Evolutionary conservation across 106 monocot genomes (phyloP).

Genomic region (Xerophyta viscosa): DNA sequence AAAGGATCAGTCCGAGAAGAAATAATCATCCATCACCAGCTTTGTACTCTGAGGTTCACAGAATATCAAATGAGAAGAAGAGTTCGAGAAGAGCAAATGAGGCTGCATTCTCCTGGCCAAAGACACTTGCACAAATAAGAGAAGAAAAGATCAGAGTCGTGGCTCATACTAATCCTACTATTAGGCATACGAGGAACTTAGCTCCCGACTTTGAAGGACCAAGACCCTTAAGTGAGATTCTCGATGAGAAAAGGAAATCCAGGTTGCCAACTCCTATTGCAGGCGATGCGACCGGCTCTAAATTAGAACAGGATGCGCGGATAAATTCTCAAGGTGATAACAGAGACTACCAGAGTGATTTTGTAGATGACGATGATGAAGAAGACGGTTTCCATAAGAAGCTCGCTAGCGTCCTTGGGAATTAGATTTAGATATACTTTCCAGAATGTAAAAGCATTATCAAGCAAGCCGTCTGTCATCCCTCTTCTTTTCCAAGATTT

Average conservation of each 20-base stretch:
- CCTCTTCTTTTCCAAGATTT: no score
- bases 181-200: background rate
- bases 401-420: constrained; percentile 10
- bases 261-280: background rate
- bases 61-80: constrained; percentile 1
- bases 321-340: background rate
- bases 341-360: background rate
- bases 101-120: constrained; percentile 32
- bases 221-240: constrained; percentile 40
- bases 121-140: constrained; percentile 45
- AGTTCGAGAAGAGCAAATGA: background rate
- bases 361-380: constrained; percentile 13
- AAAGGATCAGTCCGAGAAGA: constrained; percentile 1
- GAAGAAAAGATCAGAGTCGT: constrained; percentile 35
- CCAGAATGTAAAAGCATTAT: background rate
- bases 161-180: background rate
- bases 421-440: background rate
- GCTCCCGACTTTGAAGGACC: constrained; percentile 31
- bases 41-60: constrained; percentile 8
- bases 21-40: background rate
- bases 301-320: background rate
- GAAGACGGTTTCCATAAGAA: constrained; percentile 15
- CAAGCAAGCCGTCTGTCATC: no score
- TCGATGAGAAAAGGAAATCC: constrained; percentile 22
- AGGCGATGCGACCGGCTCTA: background rate